Evolutionary conservation across 2,329 filamentous ascomycete species (phyloP), one percentile per base, ranked within the genome.

Genomic region (Bertia moriformis): DNA sequence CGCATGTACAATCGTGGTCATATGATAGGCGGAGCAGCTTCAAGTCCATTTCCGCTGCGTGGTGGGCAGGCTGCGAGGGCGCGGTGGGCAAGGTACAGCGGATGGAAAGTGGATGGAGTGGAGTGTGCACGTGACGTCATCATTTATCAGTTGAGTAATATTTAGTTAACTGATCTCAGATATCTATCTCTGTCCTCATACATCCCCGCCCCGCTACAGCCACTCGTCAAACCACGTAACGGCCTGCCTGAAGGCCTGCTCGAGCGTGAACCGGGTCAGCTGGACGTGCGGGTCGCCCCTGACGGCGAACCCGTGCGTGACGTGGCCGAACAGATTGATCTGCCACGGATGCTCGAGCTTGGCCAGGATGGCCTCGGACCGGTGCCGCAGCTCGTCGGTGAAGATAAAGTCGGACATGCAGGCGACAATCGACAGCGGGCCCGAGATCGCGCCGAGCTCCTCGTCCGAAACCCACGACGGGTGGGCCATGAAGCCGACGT

Each of bases 301-400:
- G 22, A 27, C 22, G 7, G 22, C 22, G n/a, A 27, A 27, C 22
- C 22, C 22, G n/a, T 27, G 22, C 22, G 7, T 27, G 22, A 27
- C 22, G 7, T n/a, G 7, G 7, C 7, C 7, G n/a, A 27, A 27
- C 22, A 27, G n/a, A n/a, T 27, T 27, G n/a, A 38, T 32, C 20
- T 40, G 20, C 24, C 27, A 36, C 18, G 33, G 48, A 30, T 10
- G 22, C 7, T n/a, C 22, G n/a, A n/a, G 7, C n/a, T 27, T 27
- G 22, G 7, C 22, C 7, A 27, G 22, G n/a, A 27, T 27, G 22
- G 7, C n/a, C n/a, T 27, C 22, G 22, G 7, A 10, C 22, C n/a
- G 7, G 22, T 27, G 22, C 7, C 22, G 22, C 22, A 27, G 22
- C 22, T 27, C 22, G n/a, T 7, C 7, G 7, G 22, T 27, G 22